A percentile compares a stretch with the other conserved stretches of the same genome.
These are phyloP conservation scores for Yarrowia keelungensis DNA, from an alignment of 805 yeast species.

Conservation along the genomic window DNA sequence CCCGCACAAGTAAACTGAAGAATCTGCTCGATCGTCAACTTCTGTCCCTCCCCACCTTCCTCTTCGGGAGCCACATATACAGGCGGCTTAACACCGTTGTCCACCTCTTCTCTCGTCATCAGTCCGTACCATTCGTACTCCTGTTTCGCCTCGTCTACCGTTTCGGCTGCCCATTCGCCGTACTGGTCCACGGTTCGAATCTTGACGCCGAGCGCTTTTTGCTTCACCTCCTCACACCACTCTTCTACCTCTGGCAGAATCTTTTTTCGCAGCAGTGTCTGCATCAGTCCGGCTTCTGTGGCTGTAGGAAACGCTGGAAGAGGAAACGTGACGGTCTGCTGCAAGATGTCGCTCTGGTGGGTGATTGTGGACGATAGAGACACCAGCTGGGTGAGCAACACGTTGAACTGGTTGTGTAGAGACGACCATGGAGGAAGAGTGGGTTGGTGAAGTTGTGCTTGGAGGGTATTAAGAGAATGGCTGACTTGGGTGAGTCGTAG, in stretches of 20 bases:
- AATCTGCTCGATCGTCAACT: constrained; percentile 32
- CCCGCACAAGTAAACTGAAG: constrained; percentile 31
- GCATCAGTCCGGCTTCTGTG: constrained; percentile 79
- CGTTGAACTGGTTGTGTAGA: constrained; percentile 82
- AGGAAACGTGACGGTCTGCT: constrained; percentile 80
- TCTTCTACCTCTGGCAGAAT: constrained; percentile 87
- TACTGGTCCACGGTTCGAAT: constrained; percentile 63
- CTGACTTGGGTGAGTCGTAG: constrained; percentile 67
- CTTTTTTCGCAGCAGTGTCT: constrained; percentile 86
- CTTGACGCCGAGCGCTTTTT: constrained; percentile 48
- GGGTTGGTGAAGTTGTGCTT: constrained; percentile 59
- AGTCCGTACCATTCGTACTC: constrained; percentile 70
- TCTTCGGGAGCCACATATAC: constrained; percentile 8
- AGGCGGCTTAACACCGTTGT: constrained; percentile 44
- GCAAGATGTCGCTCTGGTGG: constrained; percentile 63
- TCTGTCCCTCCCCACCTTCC: neutral
- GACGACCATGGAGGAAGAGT: constrained; percentile 64
- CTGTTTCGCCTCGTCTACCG: constrained; percentile 60
- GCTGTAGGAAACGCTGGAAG: constrained; percentile 83
- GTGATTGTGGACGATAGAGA: constrained; percentile 76
- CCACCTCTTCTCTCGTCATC: constrained; percentile 59
- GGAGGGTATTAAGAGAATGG: constrained; percentile 64
- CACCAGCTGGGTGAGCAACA: constrained; percentile 79
- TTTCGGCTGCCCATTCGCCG: constrained; percentile 69
- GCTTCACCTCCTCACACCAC: constrained; percentile 69